Percentiles rank a stretch among this genome's conserved stretches.
Conservation (phyloP, 306 rosid species). For the Vigna unguiculata region DNA sequence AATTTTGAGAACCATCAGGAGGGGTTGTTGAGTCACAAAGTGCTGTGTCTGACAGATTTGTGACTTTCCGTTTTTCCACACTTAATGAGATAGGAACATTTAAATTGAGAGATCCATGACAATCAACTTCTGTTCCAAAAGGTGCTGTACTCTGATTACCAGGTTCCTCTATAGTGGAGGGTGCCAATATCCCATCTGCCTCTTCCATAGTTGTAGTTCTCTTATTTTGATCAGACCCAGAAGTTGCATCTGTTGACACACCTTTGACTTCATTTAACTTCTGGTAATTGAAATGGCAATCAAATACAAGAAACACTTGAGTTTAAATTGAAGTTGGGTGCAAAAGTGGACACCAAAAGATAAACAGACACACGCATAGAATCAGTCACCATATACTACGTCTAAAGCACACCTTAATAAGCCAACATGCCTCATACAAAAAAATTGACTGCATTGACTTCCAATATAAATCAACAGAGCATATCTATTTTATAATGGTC, state of each 20-base stretch:
- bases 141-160: constrained; percentile 40
- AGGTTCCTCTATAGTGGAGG: constrained; percentile 59
- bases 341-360: constrained; percentile 23
- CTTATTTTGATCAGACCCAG: constrained; percentile 43
- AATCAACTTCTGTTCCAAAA: constrained; percentile 47
- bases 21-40: constrained; percentile 44
- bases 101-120: constrained; percentile 51
- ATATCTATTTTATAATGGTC: constrained; percentile 24
- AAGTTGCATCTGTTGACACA: constrained; percentile 50
- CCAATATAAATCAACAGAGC: constrained; percentile 25
- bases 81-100: constrained; percentile 52
- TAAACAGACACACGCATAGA: not conserved
- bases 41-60: constrained; percentile 48
- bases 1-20: constrained; percentile 56
- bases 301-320: constrained; percentile 34
- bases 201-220: constrained; percentile 47
- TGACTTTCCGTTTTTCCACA: constrained; percentile 63
- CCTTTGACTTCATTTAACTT: constrained; percentile 58
- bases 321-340: constrained; percentile 20
- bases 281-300: constrained; percentile 44
- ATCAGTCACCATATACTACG: constrained; percentile 29
- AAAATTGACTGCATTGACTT: constrained; percentile 10
- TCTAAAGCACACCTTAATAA: constrained; percentile 36
- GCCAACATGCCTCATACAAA: constrained; percentile 18
- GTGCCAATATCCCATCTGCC: constrained; percentile 49